Conservation (phyloP, 139 green algal genomes). For the Volvox africanus region DNA sequence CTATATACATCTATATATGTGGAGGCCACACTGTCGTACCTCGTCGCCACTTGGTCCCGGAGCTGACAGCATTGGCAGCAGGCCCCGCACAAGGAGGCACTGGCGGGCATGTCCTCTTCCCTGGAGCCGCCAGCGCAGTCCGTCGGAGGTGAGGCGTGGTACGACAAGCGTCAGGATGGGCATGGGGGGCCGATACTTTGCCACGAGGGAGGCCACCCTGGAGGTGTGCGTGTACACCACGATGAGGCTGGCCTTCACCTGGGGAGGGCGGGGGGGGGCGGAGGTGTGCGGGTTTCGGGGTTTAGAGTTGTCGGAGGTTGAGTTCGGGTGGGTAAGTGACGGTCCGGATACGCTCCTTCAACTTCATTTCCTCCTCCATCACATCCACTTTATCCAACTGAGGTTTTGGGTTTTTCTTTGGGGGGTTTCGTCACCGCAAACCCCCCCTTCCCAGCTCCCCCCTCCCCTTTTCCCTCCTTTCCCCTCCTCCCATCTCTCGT, state of each 20-base stretch:
- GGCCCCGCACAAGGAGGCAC: constrained; percentile 79
- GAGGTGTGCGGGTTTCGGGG: not conserved
- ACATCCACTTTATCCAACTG: no score
- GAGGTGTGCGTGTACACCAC: constrained; percentile 85
- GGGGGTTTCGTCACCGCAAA: not conserved
- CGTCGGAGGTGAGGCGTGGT: constrained; percentile 59
- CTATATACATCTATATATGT: no score
- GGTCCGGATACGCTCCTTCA: no score
- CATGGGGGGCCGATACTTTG: constrained; percentile 86
- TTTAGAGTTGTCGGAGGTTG: no score
- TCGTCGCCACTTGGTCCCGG: constrained; percentile 71
- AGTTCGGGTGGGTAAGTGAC: no score
- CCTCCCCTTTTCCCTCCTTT: not conserved
- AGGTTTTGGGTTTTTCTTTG: no score
- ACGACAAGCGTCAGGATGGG: constrained; percentile 94
- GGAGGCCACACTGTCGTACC: not conserved
- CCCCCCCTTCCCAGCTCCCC: not conserved
- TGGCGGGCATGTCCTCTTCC: constrained; percentile 73
- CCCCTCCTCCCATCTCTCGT: no score
- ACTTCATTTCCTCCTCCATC: no score
- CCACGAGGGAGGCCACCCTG: constrained; percentile 81
- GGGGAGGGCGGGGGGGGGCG: not conserved
- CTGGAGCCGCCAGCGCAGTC: constrained; percentile 48
- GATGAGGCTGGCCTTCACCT: constrained; percentile 79
- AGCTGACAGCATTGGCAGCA: constrained; percentile 87